These are phyloP conservation scores for Periconia digitata DNA, from an alignment of 2,329 filamentous ascomycete species.

Conservation along the genomic window DNA sequence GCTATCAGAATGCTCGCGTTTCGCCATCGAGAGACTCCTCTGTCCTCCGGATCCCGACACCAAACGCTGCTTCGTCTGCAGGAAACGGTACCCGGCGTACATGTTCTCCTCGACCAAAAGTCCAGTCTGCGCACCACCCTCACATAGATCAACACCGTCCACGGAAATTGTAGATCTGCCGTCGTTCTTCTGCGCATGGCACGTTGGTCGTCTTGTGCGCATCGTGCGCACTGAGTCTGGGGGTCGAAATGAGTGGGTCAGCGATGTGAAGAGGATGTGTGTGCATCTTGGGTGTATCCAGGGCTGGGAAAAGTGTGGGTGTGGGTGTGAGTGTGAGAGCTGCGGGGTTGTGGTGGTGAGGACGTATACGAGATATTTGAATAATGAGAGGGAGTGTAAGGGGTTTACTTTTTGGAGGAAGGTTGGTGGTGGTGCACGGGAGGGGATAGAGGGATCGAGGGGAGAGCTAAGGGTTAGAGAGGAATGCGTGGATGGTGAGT, in stretches of 20 bases:
- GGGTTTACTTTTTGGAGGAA: slow-evolving; percentile 29
- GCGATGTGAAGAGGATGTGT: slow-evolving; percentile 29
- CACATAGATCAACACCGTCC: slow-evolving; percentile 6
- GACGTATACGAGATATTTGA: slow-evolving; percentile 36
- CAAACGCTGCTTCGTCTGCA: slow-evolving; percentile 36
- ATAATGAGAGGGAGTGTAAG: slow-evolving; percentile 26
- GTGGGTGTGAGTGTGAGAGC: slow-evolving; percentile 34
- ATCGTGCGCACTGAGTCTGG: slow-evolving; percentile 19
- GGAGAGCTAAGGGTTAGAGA: slow-evolving; percentile 29
- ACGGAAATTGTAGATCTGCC: slow-evolving; percentile 32
- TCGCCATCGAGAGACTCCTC: slow-evolving; percentile 33
- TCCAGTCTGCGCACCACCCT: slow-evolving; percentile 22
- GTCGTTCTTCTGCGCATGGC: slow-evolving; percentile 35
- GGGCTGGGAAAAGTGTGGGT: slow-evolving; percentile 28
- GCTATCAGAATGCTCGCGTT: slow-evolving; percentile 28
- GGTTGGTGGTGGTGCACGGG: neutral
- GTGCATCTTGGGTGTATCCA: slow-evolving; percentile 38
- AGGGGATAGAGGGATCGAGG: neutral
- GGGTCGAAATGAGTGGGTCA: slow-evolving; percentile 34
- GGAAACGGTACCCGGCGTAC: slow-evolving; percentile 25
- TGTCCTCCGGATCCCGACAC: slow-evolving; percentile 12
- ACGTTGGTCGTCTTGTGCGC: slow-evolving; percentile 31
- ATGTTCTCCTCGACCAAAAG: slow-evolving; percentile 36
- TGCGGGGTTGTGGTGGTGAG: slow-evolving; percentile 28
- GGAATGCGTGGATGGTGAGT: slow-evolving; percentile 20